Percentiles rank a stretch among this genome's conserved stretches.
These are phyloP conservation scores for Pisolithus marmoratus DNA, from an alignment of 768 basidiomycete species.

Conservation along the genomic window DNA sequence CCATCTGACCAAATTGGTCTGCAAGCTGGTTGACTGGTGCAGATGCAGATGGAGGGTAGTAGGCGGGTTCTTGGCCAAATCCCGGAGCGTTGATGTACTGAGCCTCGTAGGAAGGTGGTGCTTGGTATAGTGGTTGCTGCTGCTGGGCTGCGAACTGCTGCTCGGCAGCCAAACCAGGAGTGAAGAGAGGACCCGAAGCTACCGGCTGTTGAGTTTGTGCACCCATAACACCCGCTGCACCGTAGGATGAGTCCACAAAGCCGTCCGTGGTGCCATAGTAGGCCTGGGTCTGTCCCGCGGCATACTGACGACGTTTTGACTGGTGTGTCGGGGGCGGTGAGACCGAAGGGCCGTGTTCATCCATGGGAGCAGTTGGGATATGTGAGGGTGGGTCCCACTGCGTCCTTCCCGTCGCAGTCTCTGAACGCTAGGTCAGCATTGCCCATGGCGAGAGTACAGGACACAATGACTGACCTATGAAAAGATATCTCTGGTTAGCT, in stretches of 20 bases:
- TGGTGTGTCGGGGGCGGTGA: conserved; percentile 41
- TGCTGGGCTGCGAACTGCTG: conserved; percentile 66
- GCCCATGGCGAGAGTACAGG: conserved; percentile 3
- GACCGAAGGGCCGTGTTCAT: conserved; percentile 35
- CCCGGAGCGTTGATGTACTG: conserved; percentile 42
- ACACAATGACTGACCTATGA: conserved; percentile 62
- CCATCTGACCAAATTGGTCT: conserved; percentile 89
- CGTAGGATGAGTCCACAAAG: conserved; percentile 42
- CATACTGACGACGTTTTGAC: conserved; percentile 84
- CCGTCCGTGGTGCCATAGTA: conserved; percentile 59
- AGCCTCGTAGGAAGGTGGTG: conserved; percentile 33
- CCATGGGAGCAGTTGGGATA: conserved; percentile 32
- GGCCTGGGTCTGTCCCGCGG: conserved; percentile 87
- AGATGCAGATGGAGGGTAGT: conserved; percentile 31
- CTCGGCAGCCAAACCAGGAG: conserved; percentile 73
- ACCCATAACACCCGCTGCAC: conserved; percentile 19
- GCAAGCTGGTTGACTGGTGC: conserved; percentile 56
- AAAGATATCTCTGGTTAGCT: conserved; percentile 76
- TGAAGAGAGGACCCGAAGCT: conserved; percentile 59
- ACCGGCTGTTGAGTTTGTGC: conserved; percentile 34
- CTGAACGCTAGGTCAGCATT: conserved; percentile 37
- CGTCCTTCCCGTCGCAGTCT: conserved; percentile 73
- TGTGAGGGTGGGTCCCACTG: conserved; percentile 83
- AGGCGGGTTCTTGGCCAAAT: conserved; percentile 38
- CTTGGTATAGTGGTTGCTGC: conserved; percentile 37